A percentile compares a stretch with the other conserved stretches of the same genome.
Evolutionary conservation across 2,329 filamentous ascomycete genomes (phyloP).

Genomic region (Venturia effusa): DNA sequence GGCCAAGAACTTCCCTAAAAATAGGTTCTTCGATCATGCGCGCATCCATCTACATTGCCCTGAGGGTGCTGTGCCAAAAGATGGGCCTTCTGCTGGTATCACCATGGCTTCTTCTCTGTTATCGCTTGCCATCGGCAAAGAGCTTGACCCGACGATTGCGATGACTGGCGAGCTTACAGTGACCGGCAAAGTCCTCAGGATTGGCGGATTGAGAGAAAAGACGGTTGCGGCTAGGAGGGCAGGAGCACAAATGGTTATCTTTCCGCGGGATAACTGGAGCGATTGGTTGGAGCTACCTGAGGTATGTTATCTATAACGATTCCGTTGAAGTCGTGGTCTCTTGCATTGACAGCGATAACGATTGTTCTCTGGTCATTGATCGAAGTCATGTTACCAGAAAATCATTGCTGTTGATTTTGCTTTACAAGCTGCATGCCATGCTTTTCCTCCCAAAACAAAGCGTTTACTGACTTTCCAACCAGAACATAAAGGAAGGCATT

Average conservation of each 20-base stretch:
- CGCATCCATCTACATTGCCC: conserved; percentile 93
- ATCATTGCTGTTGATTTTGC: too few relatives aligned
- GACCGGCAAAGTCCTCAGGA: conserved; percentile 90
- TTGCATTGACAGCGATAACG: background rate
- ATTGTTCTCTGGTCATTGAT: too few relatives aligned
- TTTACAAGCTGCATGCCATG: too few relatives aligned
- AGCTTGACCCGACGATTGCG: conserved; percentile 75
- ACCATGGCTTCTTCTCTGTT: conserved; percentile 96
- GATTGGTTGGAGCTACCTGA: conserved; percentile 97
- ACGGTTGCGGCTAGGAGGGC: conserved; percentile 89
- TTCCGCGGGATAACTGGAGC: conserved; percentile 88
- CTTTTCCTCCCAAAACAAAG: background rate
- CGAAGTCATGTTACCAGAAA: background rate
- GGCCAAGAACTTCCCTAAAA: conserved; percentile 74
- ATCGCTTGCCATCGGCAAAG: conserved; percentile 68
- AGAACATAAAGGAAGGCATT: conserved; percentile 98
- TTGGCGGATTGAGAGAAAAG: conserved; percentile 91
- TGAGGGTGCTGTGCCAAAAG: conserved; percentile 91
- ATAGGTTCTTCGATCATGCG: conserved; percentile 92
- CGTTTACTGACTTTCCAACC: conserved; percentile 7
- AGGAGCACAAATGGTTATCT: conserved; percentile 86
- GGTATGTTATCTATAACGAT: conserved; percentile 46
- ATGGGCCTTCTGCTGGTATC: conserved; percentile 70
- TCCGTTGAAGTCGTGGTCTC: background rate
- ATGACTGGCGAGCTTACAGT: conserved; percentile 98